Evolutionary conservation across 352 stramenopile species (phyloP).

Genomic region (Pythium insidiosum): DNA sequence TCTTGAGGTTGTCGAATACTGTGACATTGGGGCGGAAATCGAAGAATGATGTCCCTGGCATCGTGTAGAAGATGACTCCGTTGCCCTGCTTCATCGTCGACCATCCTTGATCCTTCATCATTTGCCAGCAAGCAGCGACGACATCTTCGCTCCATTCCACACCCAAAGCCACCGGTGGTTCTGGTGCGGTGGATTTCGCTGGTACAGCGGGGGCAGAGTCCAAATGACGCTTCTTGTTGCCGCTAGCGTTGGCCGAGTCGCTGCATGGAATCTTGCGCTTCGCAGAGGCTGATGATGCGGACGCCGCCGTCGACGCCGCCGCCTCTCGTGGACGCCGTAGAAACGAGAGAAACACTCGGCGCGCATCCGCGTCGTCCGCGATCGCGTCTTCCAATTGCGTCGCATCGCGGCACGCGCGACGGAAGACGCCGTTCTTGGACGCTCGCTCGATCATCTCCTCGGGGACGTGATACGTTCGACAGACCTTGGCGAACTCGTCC

Average conservation of each 20-base stretch:
- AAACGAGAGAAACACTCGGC: constrained; percentile 15
- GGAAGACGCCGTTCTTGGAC: constrained; percentile 36
- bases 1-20: constrained; percentile 66
- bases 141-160: constrained; percentile 19
- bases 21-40: constrained; percentile 65
- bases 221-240: too few relatives aligned
- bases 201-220: background rate
- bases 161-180: background rate
- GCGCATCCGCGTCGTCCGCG: constrained; percentile 16
- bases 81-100: constrained; percentile 44
- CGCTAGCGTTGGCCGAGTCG: too few relatives aligned
- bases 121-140: constrained; percentile 34
- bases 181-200: background rate
- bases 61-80: constrained; percentile 53
- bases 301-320: background rate
- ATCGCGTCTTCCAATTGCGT: constrained; percentile 21
- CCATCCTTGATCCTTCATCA: constrained; percentile 56
- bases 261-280: background rate
- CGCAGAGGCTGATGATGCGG: background rate
- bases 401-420: constrained; percentile 40
- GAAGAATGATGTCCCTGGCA: constrained; percentile 58
- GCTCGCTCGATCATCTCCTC: constrained; percentile 29
- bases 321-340: constrained; percentile 6
- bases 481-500: constrained; percentile 33
- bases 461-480: constrained; percentile 17